Base-by-base conservation (phyloP, 495 filamentous ascomycete species). In the Talaromyces stipitatus region DNA sequence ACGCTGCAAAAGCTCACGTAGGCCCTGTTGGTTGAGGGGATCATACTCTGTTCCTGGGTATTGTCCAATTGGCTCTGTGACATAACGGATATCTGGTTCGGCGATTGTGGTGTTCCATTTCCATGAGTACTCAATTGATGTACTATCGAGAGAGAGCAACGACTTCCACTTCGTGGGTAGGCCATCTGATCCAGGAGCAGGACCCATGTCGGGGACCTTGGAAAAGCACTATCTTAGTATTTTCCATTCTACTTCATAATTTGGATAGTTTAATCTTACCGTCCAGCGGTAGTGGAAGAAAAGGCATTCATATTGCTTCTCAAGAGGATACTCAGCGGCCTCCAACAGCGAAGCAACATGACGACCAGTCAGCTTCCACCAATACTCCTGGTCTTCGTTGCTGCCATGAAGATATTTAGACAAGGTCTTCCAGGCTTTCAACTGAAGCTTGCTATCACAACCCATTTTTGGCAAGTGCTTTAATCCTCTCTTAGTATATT, bases 121-220 rank as follows among this genome's bases (percentile, higher is more conserved):
- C 66, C 66, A 69, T 0, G 58, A 63, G 29, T 64, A 66, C 48
- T 69, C 64, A 2, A 69, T 47, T 0, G 64, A 61, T 0, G 53
- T 55, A 3, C 62, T 60, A 16, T 67, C 64, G 16, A 32, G 32
- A 12, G 56, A 32, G 12, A 69, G n/a, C 9, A 62, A 54, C 10
- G 59, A 62, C 41, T 27, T 60, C 58, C 58, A 69, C 10, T 33
- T 33, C 10, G 30, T 41, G 11, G 58, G 27, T 10, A 14, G 23
- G 4, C 60, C 66, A 9, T 53, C 60, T n/a, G 55, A 12, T 33
- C 4, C 18, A 2, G 51, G 63, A 28, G 28, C 46, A 8, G 52
- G 50, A 20, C 54, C 63, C 56, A 54, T 51, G 23, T 38, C 32
- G 2, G 30, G 60, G 23, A 59, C 23, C 57, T 47, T n/a, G 16